Conservation (phyloP, 805 yeast genomes). For the Sugiyamaella floridensis region DNA sequence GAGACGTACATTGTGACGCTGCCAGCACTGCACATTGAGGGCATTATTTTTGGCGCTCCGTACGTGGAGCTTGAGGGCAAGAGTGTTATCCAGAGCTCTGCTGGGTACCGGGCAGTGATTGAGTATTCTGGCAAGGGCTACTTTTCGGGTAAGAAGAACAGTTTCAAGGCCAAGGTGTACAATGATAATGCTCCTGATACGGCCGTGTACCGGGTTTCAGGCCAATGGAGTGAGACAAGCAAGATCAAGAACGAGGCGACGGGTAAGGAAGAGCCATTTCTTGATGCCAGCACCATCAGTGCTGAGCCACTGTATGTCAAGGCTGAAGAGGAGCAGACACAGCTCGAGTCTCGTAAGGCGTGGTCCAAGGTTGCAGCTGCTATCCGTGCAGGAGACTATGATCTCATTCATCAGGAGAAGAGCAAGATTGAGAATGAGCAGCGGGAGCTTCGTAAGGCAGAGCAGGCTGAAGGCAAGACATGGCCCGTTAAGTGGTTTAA, state of each 20-base stretch:
- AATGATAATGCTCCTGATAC: slow-evolving; percentile 44
- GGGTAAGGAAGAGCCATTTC: slow-evolving; percentile 28
- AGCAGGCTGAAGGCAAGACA: slow-evolving; percentile 49
- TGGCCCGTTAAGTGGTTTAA: slow-evolving; percentile 88
- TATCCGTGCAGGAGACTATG: slow-evolving; percentile 65
- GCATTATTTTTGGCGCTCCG: slow-evolving; percentile 83
- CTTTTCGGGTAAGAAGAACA: slow-evolving; percentile 89
- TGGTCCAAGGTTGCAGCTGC: slow-evolving; percentile 91
- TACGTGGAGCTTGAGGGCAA: slow-evolving; percentile 90
- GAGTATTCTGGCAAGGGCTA: slow-evolving; percentile 92
- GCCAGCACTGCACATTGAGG: slow-evolving; percentile 94
- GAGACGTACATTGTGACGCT: slow-evolving; percentile 71
- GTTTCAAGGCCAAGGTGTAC: slow-evolving; percentile 79
- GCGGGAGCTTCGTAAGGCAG: slow-evolving; percentile 72
- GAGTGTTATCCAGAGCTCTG: slow-evolving; percentile 74
- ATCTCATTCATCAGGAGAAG: slow-evolving; percentile 67
- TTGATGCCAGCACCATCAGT: slow-evolving; percentile 31
- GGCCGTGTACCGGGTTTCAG: slow-evolving; percentile 66
- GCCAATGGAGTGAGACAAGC: slow-evolving; percentile 88
- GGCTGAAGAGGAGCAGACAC: slow-evolving; percentile 74
- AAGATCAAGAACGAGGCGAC: slow-evolving; percentile 53
- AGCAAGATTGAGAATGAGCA: slow-evolving; percentile 75
- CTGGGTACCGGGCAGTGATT: slow-evolving; percentile 64
- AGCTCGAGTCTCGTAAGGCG: slow-evolving; percentile 78
- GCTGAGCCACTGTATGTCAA: slow-evolving; percentile 63